Evolutionary conservation across 148 eudicot species (phyloP), one percentile per base, ranked within the genome.

Genomic region (Amaranthus cruentus): DNA sequence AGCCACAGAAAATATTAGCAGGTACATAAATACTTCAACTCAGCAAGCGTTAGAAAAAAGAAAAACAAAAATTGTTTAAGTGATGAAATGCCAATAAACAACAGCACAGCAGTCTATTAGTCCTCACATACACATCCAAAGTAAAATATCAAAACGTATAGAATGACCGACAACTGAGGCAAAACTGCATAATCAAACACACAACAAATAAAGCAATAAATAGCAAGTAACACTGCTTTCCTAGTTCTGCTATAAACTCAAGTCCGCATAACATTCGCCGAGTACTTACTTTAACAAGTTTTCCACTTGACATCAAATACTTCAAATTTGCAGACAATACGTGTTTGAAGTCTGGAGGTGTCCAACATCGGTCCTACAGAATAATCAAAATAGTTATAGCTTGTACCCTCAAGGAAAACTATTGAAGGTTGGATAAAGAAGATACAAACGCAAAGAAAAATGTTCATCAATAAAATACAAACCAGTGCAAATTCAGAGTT

Each of bases 351-450:
- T 95, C 95, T 78, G 96, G 89, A 80, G 97, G 98, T 55, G 97
- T 90, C 98, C 97, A 95, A 80, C 90, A 95, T 85, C 91, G 96
- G 65, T 95, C 98, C 98, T 95, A 75, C 78, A 84, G 42, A 78
- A 48, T 54, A 75, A 71, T 76, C 18, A 18, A 18, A 6, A 18
- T 54, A 38, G 63, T 62, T 53, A 72, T 8, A 60, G 65, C 38
- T 53, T 68, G 57, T 44, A 28, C 43, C 5, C 55, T 21, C 10
- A 59, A 48, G 49, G 2, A 55, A 51, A 18, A 18, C 50, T 55
- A 15, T 15, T 47, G 47, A 54, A 61, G 43, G 46, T 64, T 38
- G 54, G 11, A 56, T 7, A 47, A 43, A 7, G 50, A 59, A 18
- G 18, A 18, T 4, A 13, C 52, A 14, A 51, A 18, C 50, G 21